These are phyloP conservation scores for Tulasnella sp. DNA, from an alignment of 768 basidiomycete genomes.

Conservation along the genomic window DNA sequence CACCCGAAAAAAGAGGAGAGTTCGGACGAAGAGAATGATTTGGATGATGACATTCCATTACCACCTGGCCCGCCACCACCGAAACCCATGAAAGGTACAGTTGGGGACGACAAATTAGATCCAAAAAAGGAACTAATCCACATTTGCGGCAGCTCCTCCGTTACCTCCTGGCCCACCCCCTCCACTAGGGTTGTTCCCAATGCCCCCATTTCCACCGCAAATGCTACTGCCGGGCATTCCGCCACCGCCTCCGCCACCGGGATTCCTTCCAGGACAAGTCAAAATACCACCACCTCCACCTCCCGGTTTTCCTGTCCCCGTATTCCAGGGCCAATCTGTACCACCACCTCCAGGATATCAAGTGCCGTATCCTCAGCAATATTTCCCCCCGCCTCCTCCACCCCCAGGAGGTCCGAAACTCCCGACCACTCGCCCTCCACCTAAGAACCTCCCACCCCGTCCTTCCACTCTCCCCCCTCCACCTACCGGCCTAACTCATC, in stretches of 20 bases:
- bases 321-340: constrained; percentile 12
- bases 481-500: constrained; percentile 14
- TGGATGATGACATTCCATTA: constrained; percentile 84
- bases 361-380: constrained; percentile 37
- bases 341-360: constrained; percentile 54
- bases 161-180: constrained; percentile 25
- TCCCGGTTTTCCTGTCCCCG: constrained; percentile 31
- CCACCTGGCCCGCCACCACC: constrained; percentile 63
- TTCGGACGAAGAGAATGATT: no score
- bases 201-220: constrained; percentile 21
- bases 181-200: constrained; percentile 22
- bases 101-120: neutral
- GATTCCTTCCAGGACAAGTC: constrained; percentile 22
- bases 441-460: constrained; percentile 25
- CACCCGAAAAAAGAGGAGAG: constrained; percentile 11
- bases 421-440: neutral
- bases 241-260: constrained; percentile 24
- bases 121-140: neutral
- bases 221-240: constrained; percentile 24
- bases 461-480: constrained; percentile 26
- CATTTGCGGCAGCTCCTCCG: constrained; percentile 20
- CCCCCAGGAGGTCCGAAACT: neutral
- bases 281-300: constrained; percentile 29
- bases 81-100: neutral
- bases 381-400: constrained; percentile 21